These are phyloP conservation scores for Exophiala dermatitidis DNA, from an alignment of 2,329 filamentous ascomycete species.

Conservation along the genomic window DNA sequence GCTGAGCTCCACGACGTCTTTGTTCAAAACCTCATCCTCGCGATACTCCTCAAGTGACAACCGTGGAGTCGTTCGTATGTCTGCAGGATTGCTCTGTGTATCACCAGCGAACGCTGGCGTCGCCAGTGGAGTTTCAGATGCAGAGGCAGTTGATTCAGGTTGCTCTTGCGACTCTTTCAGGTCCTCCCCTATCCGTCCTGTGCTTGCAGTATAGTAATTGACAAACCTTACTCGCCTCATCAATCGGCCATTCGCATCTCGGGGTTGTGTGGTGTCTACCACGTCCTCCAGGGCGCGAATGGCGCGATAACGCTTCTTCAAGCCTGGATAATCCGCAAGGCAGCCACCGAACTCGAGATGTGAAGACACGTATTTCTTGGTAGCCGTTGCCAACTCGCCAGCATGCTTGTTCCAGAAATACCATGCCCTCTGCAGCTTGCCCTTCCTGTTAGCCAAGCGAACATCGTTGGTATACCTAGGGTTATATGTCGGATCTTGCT, in stretches of 20 bases:
- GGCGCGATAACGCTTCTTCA: slow-evolving; percentile 62
- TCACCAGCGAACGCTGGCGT: slow-evolving; percentile 1
- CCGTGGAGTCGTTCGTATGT: slow-evolving; percentile 32
- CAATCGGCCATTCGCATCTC: slow-evolving; percentile 29
- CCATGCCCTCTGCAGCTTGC: slow-evolving; percentile 54
- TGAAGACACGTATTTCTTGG: slow-evolving; percentile 66
- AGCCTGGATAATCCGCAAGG: slow-evolving; percentile 65
- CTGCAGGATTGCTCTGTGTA: slow-evolving; percentile 6
- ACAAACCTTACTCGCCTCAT: slow-evolving; percentile 60
- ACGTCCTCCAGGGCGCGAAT: slow-evolving; percentile 66
- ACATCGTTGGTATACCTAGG: slow-evolving; percentile 70
- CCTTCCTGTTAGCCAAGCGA: slow-evolving; percentile 59
- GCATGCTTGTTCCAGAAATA: slow-evolving; percentile 79
- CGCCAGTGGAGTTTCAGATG: neutral
- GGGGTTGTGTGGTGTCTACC: slow-evolving; percentile 45
- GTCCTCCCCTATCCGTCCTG: slow-evolving; percentile 56
- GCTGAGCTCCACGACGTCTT: slow-evolving; percentile 29
- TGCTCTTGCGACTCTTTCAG: neutral
- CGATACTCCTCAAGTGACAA: slow-evolving; percentile 44
- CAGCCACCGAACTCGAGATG: slow-evolving; percentile 78
- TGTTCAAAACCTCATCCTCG: slow-evolving; percentile 32
- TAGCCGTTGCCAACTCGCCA: slow-evolving; percentile 62
- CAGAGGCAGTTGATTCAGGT: slow-evolving; percentile 3
- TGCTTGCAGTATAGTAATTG: slow-evolving; percentile 86
- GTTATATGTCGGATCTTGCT: slow-evolving; percentile 59